Percentiles rank a stretch among this genome's conserved stretches.
Evolutionary conservation across 257 asterid genomes (phyloP).

Genomic region (Solanum arcanum): DNA sequence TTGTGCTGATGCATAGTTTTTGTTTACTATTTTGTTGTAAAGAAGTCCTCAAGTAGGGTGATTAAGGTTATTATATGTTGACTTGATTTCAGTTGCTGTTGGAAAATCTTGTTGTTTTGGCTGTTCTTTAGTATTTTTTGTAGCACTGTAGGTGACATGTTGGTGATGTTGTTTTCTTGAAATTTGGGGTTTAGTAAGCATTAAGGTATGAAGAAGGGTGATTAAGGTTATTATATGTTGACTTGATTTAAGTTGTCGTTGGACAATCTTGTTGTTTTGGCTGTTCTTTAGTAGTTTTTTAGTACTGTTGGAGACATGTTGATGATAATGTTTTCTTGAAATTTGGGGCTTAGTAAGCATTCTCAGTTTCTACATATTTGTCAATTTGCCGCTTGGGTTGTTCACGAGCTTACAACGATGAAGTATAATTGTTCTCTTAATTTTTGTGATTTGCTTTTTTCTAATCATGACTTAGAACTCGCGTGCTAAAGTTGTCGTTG

Average conservation of each 20-base stretch:
- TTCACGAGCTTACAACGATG: not conserved
- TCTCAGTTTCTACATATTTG: not conserved
- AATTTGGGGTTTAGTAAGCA: not conserved
- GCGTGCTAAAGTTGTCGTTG: not conserved
- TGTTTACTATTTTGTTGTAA: not conserved
- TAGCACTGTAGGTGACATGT: not conserved
- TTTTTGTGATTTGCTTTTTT: not conserved
- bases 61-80: not conserved
- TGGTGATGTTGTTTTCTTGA: not conserved
- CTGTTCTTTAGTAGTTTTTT: not conserved
- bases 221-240: not conserved
- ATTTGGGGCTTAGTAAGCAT: not conserved
- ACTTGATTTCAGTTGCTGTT: not conserved
- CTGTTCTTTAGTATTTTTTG: not conserved
- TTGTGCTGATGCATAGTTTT: not conserved
- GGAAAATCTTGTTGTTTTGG: not conserved
- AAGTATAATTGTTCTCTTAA: not conserved
- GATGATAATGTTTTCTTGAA: not conserved
- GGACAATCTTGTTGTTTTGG: not conserved
- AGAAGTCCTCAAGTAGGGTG: not conserved
- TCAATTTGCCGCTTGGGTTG: not conserved
- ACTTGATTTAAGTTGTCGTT: not conserved
- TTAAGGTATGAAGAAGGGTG: not conserved
- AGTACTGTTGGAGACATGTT: not conserved
- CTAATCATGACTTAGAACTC: not conserved